Base-by-base conservation (phyloP, 192 early-diverging fungal species). In the Coemansia sp. region DNA sequence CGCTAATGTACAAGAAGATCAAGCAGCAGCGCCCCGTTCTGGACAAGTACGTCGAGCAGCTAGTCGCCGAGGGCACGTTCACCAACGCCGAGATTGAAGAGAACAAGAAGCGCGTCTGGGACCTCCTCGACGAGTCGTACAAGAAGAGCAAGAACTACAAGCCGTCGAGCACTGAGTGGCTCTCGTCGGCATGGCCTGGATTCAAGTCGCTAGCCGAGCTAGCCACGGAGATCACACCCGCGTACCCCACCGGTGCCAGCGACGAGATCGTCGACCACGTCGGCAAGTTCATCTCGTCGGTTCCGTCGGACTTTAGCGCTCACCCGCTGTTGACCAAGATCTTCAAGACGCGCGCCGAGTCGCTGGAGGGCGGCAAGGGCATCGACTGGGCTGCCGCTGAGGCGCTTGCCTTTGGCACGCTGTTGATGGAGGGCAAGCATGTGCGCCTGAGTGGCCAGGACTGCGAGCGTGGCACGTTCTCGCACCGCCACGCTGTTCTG, bases 391-490 rank as follows among this genome's bases (percentile, higher is more conserved):
- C 95, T 17, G 93, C 95, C 6, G 97, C 93, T 46, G 97, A 99
- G 85, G 83, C 90, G 40, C 87, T 99, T 75, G 93, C 97, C 4
- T 97, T 94, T 76, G 97, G 95, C 40, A 85, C 91, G 9, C 89
- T 99, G 56, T 87, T 99, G 62, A 73, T 91, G 13, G 95, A 98
- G 77, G 93, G 94, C 68, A 92, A 93, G 76, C 94, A 97, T 73
- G 89, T 96, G 65, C 90, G 95, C 66, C 84, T 99, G 39, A 91
- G 91, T 64, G 97, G 97, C 51, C 97, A 99, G 86, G 97, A 99
- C 88, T 92, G 93, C 62, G 97, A 99, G 86, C 93, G 97, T 82
- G 97, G 97, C 61, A 99, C 97, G 22, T 99, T 99, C 85, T 99
- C 97, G 59, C 97, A 99, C 74, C 93, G 97, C 64, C 97, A 99